A percentile compares a stretch with the other conserved stretches of the same genome.
Conservation (phyloP, 192 early-diverging fungal species). For the Dissophora globulifera region DNA sequence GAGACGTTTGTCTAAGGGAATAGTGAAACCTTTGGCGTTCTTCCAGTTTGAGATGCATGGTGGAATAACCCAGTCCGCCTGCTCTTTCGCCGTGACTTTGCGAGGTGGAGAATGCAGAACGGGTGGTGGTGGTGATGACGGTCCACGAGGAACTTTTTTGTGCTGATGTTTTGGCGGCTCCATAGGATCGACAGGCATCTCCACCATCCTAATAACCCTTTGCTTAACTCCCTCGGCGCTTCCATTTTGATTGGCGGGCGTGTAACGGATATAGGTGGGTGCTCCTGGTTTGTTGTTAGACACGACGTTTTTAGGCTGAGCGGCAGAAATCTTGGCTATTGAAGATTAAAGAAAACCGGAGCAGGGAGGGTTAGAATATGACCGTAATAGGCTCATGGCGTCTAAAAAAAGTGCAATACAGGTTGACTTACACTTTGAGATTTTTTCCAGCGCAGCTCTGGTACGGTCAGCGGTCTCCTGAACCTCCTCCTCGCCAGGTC, state of each 20-base stretch:
- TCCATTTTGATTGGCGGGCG: conserved; percentile 78
- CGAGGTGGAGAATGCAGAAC: conserved; percentile 98
- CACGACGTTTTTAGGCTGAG: conserved; percentile 67
- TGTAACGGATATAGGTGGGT: conserved; percentile 91
- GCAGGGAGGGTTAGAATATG: not conserved
- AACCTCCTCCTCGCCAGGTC: conserved; percentile 85
- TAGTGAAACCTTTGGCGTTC: conserved; percentile 99
- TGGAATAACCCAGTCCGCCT: conserved; percentile 96
- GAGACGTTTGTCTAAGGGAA: conserved; percentile 97
- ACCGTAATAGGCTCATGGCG: too few relatives aligned
- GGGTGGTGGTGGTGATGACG: conserved; percentile 94
- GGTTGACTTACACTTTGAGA: conserved; percentile 67
- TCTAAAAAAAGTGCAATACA: conserved; percentile 10
- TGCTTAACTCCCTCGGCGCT: conserved; percentile 81
- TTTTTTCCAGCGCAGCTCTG: conserved; percentile 87
- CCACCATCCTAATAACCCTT: conserved; percentile 94
- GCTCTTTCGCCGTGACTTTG: conserved; percentile 96
- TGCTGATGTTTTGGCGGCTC: conserved; percentile 93
- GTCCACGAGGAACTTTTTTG: conserved; percentile 88
- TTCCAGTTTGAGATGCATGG: conserved; percentile 99
- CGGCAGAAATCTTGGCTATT: conserved; percentile 71
- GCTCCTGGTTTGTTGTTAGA: conserved; percentile 64
- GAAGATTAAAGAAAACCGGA: not conserved
- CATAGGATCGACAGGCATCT: conserved; percentile 97
- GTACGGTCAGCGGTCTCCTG: conserved; percentile 89